Conservation (phyloP, 2,329 filamentous ascomycete species). For the Diaporthe amygdali region DNA sequence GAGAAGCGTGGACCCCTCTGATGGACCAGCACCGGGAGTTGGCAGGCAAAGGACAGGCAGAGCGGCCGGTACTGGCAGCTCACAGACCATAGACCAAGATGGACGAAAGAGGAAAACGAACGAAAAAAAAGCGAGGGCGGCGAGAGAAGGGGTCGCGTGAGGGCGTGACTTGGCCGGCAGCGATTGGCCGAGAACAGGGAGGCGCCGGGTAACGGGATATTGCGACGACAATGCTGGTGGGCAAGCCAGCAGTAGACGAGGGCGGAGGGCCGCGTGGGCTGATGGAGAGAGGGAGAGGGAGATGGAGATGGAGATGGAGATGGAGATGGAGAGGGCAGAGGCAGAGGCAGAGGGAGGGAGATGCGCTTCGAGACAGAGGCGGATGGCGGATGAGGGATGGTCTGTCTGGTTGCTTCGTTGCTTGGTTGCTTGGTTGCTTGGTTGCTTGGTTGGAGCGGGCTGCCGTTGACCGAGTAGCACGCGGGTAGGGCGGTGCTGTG, state of each 20-base stretch:
- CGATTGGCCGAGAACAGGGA: conserved; percentile 18
- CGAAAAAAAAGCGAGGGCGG: background rate
- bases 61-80: background rate
- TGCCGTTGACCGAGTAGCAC: background rate
- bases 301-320: background rate
- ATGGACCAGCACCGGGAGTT: conserved; percentile 22
- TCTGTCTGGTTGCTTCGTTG: background rate
- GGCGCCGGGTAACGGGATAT: conserved; percentile 7
- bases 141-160: conserved; percentile 17
- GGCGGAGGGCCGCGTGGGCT: background rate
- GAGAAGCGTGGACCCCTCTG: background rate
- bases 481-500: background rate
- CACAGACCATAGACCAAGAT: background rate
- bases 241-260: background rate
- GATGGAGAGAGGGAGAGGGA: background rate
- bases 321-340: background rate
- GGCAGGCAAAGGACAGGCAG: background rate
- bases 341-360: too few species aligned
- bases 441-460: background rate
- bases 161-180: conserved; percentile 21
- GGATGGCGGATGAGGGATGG: background rate
- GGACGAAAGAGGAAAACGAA: background rate
- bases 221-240: background rate
- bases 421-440: too few species aligned
- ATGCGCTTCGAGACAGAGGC: background rate